Base-by-base conservation (phyloP, 305 asterid species). In the Solanum hybrid region DNA sequence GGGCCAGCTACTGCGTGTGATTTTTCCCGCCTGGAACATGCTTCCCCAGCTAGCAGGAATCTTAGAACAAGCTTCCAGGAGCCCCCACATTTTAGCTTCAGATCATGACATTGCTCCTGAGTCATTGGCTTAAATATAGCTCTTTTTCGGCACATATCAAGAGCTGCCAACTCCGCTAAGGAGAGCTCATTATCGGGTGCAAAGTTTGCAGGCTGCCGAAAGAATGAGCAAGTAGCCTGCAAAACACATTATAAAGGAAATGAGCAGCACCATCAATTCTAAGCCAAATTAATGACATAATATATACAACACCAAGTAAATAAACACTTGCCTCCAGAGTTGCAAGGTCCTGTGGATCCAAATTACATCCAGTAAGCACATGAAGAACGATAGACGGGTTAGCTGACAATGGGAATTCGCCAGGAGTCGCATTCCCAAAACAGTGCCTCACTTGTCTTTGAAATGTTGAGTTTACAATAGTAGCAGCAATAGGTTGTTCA, bases 1-100 rank as follows among this genome's bases (percentile, higher is more conserved):
- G 99, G 99, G n/a, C 99, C 99, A 7, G 99, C 99, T 88, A 96
- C 92, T 3, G 99, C 99, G 87, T 97, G 99, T 13, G 98, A 94
- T 88, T 93, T 96, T 92, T 94, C 99, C 91, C 98, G 92, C 90
- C 98, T 89, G 40, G 93, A 92, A 90, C 99, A 97, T 6, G 92
- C 91, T 93, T 97, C 99, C 84, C 99, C 98, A 37, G 98, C 96
- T 86, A 97, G 91, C 91, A 97, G 94, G 90, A 93, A 97, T 92
- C 98, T 94, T 89, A 97, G 94, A 85, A 97, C 98, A 36, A 97
- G 94, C 91, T 97, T 97, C 99, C 99, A 97, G 7, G 98, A 95
- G 78, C 98, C 98, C 88, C 99, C 99, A 60, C 99, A 96, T 89
- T 88, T 93, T 89, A 89, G 93, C 93, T 95, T 97, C 93, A 97